Evolutionary conservation across 2,329 filamentous ascomycete species (phyloP), one percentile per base, ranked within the genome.

Genomic region (Rhynchosporium agropyri): DNA sequence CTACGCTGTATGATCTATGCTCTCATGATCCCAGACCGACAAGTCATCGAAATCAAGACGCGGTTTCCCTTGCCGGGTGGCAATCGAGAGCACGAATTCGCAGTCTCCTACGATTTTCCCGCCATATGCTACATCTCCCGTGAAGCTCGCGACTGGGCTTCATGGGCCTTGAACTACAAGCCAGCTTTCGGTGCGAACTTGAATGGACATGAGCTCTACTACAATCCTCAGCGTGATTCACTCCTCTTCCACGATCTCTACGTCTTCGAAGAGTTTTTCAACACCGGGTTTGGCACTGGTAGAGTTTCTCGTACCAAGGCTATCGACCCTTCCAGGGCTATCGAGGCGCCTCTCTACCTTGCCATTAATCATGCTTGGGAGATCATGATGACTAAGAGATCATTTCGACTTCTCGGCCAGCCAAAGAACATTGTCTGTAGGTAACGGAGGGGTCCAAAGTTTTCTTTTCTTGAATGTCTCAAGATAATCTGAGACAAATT

Each of bases 11-110:
- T 54, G 50, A 54, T 54, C 4, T 54, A 54, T 20, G n/a, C n/a
- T 2, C 50, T 54, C n/a, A 54, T 54, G 50, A 28, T 54, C n/a
- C 50, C 50, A 28, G 50, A 54, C 33, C 33, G 50, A 13, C 50
- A n/a, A 40, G 26, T 54, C 33, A 54, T 54, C 3, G 50, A 54
- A n/a, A 29, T 54, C 33, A 54, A 40, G 12, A 20, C 20, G 20
- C 20, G 20, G 20, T 20, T 20, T 20, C 20, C 2, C 13, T 9
- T 33, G n/a, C 7, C 10, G 26, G n/a, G 4, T 9, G 2, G 15
- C 3, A 3, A 3, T 12, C 2, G 50, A 28, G 20, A 26, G 33
- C 4, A 10, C 3, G 9, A 28, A 5, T 54, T 54, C 36, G 6
- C 40, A 36, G 33, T 54, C n/a, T 40, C 33, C 6, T 54, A 54